phyloP scores from a whole-genome alignment of 345 rosid species.

The Heritiera fomes region DNA sequence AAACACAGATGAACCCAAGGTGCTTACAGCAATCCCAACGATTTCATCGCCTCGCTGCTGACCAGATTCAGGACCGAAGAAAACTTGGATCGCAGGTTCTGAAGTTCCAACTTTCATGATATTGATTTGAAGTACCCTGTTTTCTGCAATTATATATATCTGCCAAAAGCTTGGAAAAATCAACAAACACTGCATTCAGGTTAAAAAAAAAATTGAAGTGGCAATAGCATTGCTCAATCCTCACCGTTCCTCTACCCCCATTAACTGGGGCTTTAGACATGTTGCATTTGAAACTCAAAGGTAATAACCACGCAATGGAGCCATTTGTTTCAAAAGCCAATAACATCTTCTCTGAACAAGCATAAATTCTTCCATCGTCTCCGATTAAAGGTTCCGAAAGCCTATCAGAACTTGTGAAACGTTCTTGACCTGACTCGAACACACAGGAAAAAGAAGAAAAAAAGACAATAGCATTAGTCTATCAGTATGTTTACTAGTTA shows the following conservation, averaged over 20 bases:
- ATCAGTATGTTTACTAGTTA: not conserved
- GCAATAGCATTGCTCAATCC: not conserved
- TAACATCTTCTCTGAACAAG: conserved; percentile 63
- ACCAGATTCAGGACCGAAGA: conserved; percentile 62
- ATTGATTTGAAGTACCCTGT: conserved; percentile 56
- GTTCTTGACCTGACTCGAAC: conserved; percentile 32
- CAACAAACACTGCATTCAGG: not conserved
- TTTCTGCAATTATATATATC: conserved; percentile 77
- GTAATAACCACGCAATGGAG: conserved; percentile 70
- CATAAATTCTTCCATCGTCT: conserved; percentile 63
- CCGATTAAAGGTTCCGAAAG: conserved; percentile 73
- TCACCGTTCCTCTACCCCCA: conserved; percentile 66
- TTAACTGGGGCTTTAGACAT: conserved; percentile 51
- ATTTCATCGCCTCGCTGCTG: conserved; percentile 42
- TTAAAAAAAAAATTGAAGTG: not conserved
- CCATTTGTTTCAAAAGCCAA: conserved; percentile 76
- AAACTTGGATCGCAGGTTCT: conserved; percentile 44
- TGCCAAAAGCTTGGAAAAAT: conserved; percentile 35
- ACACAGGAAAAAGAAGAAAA: not conserved
- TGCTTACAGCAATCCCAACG: conserved; percentile 65
- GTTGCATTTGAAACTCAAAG: conserved; percentile 62
- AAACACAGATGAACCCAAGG: conserved; percentile 55
- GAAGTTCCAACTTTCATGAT: conserved; percentile 43
- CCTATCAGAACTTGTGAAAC: conserved; percentile 27
- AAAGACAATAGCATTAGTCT: not conserved